Base-by-base conservation (phyloP, 2,329 filamentous ascomycete genomes). In the Balansia obtecta region DNA sequence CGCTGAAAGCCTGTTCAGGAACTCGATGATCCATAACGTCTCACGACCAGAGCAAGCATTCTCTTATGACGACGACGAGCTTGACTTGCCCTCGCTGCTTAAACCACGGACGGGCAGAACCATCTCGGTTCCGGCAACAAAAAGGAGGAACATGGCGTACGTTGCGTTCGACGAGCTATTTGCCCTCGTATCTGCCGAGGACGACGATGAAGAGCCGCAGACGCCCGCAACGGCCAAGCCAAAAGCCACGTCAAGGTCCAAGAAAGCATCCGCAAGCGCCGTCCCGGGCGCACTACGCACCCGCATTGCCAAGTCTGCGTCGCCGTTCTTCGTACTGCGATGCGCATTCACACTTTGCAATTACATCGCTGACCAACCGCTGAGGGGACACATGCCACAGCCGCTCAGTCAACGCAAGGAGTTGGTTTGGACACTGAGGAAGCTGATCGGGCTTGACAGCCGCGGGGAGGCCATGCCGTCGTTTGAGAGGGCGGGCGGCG, bases 321-420 rank as follows among this genome's bases (percentile, higher is more conserved):
- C 87, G 0, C 88, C 88, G 0, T 91, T 88, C 59, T 74, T 97
- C 2, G 84, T 97, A 43, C 71, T 95, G 2, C 82, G 93, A 2
- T 82, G 86, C 12, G 88, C 86, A 0, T 72, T 95, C 15, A 83
- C 87, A 0, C 69, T 97, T n/a, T 83, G 88, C 50, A 75, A 83
- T 1, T 97, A 95, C 62, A 83, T 94, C 44, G 86, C 89, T 4
- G 93, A 98, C 64, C 91, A 96, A 62, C 90, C 91, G 1, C 72
- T 98, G 18, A 77, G 93, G 13, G 90, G 93, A 0, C 78, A 83
- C 46, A 93, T 94, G 82, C 93, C 93, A 4, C 87, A 93, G 63
- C 91, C 91, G 0, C 72, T 88, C 5, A 83, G 81, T 9, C 87
- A 95, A 61, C 78, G 87, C 42, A 83, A 79, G 54, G 93, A 95